Percentiles rank a stretch among this genome's conserved stretches.
Evolutionary conservation across 1,139 yeast genomes (phyloP).

Genomic region (Zhuliangozyma blackwelliae): DNA sequence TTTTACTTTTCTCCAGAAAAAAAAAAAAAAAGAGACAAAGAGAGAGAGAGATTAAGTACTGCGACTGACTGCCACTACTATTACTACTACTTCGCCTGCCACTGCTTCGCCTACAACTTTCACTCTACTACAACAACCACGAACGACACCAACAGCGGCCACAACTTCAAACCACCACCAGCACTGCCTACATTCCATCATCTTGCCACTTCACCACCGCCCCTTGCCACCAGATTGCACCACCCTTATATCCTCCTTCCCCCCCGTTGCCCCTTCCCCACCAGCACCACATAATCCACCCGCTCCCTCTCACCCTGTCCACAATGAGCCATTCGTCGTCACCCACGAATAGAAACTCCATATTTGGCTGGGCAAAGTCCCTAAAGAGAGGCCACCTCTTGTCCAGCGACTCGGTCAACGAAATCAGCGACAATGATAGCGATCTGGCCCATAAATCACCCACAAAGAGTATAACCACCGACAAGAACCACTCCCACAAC

Average conservation of each 20-base stretch:
- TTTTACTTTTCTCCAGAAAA: too few relatives aligned
- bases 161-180: too few relatives aligned
- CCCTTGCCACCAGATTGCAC: too few relatives aligned
- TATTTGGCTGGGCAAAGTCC: slow-evolving; percentile 48
- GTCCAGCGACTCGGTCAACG: slow-evolving; percentile 41
- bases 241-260: not conserved
- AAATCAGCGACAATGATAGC: slow-evolving; percentile 30
- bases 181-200: too few relatives aligned
- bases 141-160: too few relatives aligned
- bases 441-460: slow-evolving; percentile 6
- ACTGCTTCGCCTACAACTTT: too few relatives aligned
- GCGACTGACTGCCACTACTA: too few relatives aligned
- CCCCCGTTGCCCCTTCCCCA: not conserved
- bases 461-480: slow-evolving; percentile 4
- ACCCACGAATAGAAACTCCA: slow-evolving; percentile 38
- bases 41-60: too few relatives aligned
- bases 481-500: slow-evolving; percentile 4
- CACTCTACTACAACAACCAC: too few relatives aligned
- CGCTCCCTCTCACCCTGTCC: not conserved
- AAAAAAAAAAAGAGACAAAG: too few relatives aligned
- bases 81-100: too few relatives aligned
- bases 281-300: not conserved
- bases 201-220: too few relatives aligned
- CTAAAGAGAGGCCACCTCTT: slow-evolving; percentile 36
- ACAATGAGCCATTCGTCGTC: slow-evolving; percentile 40